Conservation (phyloP, 306 rosid genomes). For the Casuarina cunninghamiana region DNA sequence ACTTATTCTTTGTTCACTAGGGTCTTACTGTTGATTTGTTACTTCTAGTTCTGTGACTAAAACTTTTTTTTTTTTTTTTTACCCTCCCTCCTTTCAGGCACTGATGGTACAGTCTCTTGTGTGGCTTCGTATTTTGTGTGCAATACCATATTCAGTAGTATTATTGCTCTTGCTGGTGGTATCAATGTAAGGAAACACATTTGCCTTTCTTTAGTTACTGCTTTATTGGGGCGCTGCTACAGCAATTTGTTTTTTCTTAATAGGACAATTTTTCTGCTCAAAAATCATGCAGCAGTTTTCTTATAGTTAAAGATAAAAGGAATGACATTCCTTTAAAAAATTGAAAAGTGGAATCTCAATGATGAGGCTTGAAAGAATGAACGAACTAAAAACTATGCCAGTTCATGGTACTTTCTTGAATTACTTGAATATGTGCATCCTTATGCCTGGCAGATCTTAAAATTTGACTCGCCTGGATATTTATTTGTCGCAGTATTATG, state of each 20-base stretch:
- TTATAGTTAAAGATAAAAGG: neutral
- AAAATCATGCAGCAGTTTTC: neutral
- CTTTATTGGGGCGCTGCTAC: conserved; percentile 14
- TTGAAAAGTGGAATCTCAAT: neutral
- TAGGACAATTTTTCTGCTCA: neutral
- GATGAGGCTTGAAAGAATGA: neutral
- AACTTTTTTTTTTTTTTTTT: conserved; percentile 4
- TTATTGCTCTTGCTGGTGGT: conserved; percentile 69
- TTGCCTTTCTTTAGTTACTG: conserved; percentile 24
- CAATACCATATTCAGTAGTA: conserved; percentile 73
- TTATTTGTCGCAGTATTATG: conserved; percentile 74
- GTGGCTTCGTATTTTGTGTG: conserved; percentile 78
- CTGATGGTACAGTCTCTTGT: conserved; percentile 82
- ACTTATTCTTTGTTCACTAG: conserved; percentile 1
- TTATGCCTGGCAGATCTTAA: conserved; percentile 12
- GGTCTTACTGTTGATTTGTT: conserved; percentile 12
- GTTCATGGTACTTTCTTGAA: neutral
- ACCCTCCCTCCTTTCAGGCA: conserved; percentile 51
- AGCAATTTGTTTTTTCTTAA: neutral
- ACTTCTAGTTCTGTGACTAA: conserved; percentile 16
- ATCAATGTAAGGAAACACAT: conserved; percentile 56
- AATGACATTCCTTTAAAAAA: neutral
- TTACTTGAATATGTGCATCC: neutral
- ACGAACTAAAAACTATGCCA: too few species aligned
- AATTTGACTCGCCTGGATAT: conserved; percentile 33